A percentile compares a stretch with the other conserved stretches of the same genome.
These are phyloP conservation scores for Pichia sp. DNA, from an alignment of 1,139 yeast species.

Conservation along the genomic window DNA sequence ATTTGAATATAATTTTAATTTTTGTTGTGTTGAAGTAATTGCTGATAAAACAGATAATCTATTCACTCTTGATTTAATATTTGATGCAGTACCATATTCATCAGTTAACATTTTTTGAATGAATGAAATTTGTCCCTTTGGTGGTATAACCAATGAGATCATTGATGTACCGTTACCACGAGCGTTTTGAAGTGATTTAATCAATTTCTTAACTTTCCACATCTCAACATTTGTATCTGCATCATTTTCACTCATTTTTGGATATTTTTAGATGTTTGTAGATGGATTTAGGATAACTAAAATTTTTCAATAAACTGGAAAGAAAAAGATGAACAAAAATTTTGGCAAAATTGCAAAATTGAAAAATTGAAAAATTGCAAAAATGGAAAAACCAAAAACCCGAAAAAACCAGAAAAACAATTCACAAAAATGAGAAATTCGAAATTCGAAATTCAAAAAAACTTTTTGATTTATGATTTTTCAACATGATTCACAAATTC, in stretches of 20 bases:
- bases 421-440: not conserved
- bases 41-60: slow-evolving; percentile 92
- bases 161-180: slow-evolving; percentile 98
- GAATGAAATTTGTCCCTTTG: slow-evolving; percentile 86
- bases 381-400: not conserved
- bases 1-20: slow-evolving; percentile 78
- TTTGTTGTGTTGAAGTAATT: slow-evolving; percentile 95
- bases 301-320: not conserved
- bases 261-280: not conserved
- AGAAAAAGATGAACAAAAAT: not conserved
- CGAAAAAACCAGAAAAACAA: not conserved
- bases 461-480: not conserved
- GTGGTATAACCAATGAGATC: slow-evolving; percentile 94
- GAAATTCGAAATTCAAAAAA: not conserved
- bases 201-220: slow-evolving; percentile 96
- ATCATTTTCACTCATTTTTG: slow-evolving; percentile 38
- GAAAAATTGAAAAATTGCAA: not conserved
- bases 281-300: not conserved
- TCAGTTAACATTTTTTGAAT: slow-evolving; percentile 90
- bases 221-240: slow-evolving; percentile 97
- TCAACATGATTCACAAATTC: not conserved
- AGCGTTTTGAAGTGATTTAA: slow-evolving; percentile 79
- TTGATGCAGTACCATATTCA: slow-evolving; percentile 98
- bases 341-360: not conserved
- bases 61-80: slow-evolving; percentile 94